Base-by-base conservation (phyloP, 1,284 basidiomycete genomes). In the Cystobasidium slooffiae region DNA sequence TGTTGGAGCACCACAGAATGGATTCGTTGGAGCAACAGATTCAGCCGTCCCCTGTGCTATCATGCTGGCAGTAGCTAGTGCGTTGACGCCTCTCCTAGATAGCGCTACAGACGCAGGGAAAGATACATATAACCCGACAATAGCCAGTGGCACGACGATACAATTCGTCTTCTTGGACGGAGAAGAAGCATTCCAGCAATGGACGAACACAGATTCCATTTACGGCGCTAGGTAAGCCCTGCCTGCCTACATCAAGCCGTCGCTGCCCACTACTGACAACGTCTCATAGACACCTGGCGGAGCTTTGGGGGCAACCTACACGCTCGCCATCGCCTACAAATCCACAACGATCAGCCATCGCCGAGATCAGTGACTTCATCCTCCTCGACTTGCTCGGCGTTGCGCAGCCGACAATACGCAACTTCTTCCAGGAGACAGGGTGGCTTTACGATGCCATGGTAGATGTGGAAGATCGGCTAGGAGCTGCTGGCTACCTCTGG, bases 121-220 rank as follows among this genome's bases (percentile, higher is more conserved):
- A 85, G 88, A 22, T 76, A 91, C 1, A 24, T 24, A 22, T 22
- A 88, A 14, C 84, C 87, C 5, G 81, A 80, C 12, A 75, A 90
- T 90, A 22, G 90, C 94, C 75, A 89, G 91, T 44, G 56, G 77
- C 76, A 92, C 90, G 8, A 96, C 96, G 0, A 83, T 99, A 16
- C 94, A 98, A 81, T 85, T 99, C n/a, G 85, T 99, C 22, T 97
- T 99, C 81, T 95, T 99, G 76, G 97, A 99, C 80, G 97, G 97
- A 3, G 97, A 99, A 82, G 97, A 99, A 83, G 97, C 97, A 0
- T 98, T 95, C 83, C 85, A 88, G 46, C 85, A 88, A 49, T 99
- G 97, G 97, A 93, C 94, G 0, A 86, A 86, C 46, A 88, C 86
- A 0, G 97, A 99, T 82, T 95, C 92, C 0, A 89, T 95, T 61